Conservation (phyloP, 495 filamentous ascomycete species). For the Hamigera avellanea region DNA sequence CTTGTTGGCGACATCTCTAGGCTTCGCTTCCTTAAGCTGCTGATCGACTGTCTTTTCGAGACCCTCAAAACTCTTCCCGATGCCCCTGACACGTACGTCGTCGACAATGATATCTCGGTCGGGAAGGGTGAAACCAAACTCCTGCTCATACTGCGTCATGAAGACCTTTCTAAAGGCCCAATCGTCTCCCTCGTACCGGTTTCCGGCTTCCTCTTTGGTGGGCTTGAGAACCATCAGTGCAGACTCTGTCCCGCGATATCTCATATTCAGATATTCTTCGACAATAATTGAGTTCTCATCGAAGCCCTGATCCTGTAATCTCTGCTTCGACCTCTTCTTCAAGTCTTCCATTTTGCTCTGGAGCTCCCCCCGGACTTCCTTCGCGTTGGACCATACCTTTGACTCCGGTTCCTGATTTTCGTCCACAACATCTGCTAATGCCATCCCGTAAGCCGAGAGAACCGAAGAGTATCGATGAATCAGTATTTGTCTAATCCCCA, state of each 20-base stretch:
- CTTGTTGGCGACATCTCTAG: conserved; percentile 16
- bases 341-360: conserved; percentile 21
- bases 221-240: conserved; percentile 72
- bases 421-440: conserved; percentile 86
- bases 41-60: conserved; percentile 75
- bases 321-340: conserved; percentile 53
- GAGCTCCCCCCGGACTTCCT: conserved; percentile 32
- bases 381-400: conserved; percentile 21
- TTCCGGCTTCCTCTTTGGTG: conserved; percentile 43
- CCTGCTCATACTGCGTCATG: conserved; percentile 75
- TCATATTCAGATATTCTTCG: conserved; percentile 83
- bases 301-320: conserved; percentile 66
- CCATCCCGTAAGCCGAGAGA: conserved; percentile 94
- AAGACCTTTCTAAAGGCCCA: conserved; percentile 80
- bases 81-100: conserved; percentile 80
- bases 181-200: conserved; percentile 37
- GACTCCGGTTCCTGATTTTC: conserved; percentile 88
- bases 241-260: conserved; percentile 80
- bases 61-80: conserved; percentile 51
- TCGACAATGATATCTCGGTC: conserved; percentile 87
- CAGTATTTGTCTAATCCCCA: conserved; percentile 80
- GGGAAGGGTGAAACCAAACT: conserved; percentile 88
- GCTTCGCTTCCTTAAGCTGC: conserved; percentile 58
- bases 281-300: conserved; percentile 59
- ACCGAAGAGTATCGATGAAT: conserved; percentile 91